phyloP scores from a whole-genome alignment of 805 yeast genomes.

The Cyberlindnera bimundalis region DNA sequence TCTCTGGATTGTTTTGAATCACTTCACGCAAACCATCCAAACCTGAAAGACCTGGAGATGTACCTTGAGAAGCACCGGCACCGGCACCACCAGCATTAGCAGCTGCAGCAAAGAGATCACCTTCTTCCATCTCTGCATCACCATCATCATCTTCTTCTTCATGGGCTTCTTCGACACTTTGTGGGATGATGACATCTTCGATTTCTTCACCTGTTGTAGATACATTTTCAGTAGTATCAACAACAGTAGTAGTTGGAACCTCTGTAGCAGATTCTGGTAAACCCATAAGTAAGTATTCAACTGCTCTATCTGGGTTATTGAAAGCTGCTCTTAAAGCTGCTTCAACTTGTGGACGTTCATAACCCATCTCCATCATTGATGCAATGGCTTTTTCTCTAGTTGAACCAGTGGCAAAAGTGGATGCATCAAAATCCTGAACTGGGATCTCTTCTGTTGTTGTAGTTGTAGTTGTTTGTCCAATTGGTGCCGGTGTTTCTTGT shows the following conservation, averaged over 20 bases:
- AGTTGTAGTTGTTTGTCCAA: slow-evolving; percentile 24
- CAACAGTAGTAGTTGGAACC: slow-evolving; percentile 25
- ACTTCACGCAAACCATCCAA: slow-evolving; percentile 65
- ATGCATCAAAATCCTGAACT: slow-evolving; percentile 29
- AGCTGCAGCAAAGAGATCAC: slow-evolving; percentile 29
- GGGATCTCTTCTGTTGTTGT: slow-evolving; percentile 25
- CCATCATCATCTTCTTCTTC: slow-evolving; percentile 26
- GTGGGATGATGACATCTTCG: not conserved
- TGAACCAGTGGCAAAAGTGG: slow-evolving; percentile 73
- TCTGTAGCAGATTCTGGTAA: slow-evolving; percentile 60
- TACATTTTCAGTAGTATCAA: slow-evolving; percentile 22
- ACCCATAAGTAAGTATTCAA: slow-evolving; percentile 88
- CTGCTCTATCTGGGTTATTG: slow-evolving; percentile 97
- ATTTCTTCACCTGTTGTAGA: slow-evolving; percentile 24
- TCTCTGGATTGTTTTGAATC: slow-evolving; percentile 81
- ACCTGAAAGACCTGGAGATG: slow-evolving; percentile 35
- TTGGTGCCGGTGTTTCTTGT: slow-evolving; percentile 19
- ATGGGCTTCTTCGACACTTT: slow-evolving; percentile 1
- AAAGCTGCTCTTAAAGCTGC: slow-evolving; percentile 91
- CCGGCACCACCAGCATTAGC: slow-evolving; percentile 25
- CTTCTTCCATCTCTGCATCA: slow-evolving; percentile 33
- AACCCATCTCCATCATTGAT: slow-evolving; percentile 95
- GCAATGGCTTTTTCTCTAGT: slow-evolving; percentile 75
- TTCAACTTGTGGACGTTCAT: slow-evolving; percentile 81
- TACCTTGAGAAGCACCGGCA: slow-evolving; percentile 8